These are phyloP conservation scores for Clonostachys byssicola DNA, from an alignment of 2,329 filamentous ascomycete species.

Conservation along the genomic window DNA sequence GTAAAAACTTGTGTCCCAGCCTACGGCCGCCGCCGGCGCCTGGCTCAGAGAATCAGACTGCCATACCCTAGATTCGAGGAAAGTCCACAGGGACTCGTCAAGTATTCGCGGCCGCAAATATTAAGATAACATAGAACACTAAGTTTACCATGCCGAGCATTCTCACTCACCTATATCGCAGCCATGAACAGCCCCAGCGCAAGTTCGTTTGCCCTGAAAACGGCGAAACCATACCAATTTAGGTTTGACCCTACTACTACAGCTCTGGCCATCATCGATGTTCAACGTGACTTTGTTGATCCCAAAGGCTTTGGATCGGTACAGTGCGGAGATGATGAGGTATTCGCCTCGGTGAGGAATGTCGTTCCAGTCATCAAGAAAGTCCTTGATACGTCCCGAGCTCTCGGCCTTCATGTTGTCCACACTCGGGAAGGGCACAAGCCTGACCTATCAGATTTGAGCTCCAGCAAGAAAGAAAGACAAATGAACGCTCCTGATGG, in stretches of 20 bases:
- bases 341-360: constrained; percentile 25
- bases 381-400: constrained; percentile 34
- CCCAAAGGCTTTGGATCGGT: constrained; percentile 41
- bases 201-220: background rate
- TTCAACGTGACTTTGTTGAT: constrained; percentile 47
- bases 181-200: too few species aligned
- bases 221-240: constrained; percentile 17
- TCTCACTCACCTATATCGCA: too few species aligned
- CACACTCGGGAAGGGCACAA: constrained; percentile 48
- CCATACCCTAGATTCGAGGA: too few species aligned
- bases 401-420: constrained; percentile 31
- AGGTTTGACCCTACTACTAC: constrained; percentile 33
- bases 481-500: constrained; percentile 38
- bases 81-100: too few species aligned
- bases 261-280: constrained; percentile 49
- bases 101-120: too few species aligned
- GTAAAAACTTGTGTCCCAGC: too few species aligned
- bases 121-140: too few species aligned
- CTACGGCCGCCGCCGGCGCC: too few species aligned
- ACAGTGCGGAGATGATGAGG: constrained; percentile 33
- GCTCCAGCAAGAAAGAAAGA: constrained; percentile 42
- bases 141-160: too few species aligned
- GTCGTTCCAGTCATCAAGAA: constrained; percentile 35
- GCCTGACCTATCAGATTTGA: constrained; percentile 46
- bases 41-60: too few species aligned